Conservation (phyloP, 805 yeast species). For the Barnettozyma populi region DNA sequence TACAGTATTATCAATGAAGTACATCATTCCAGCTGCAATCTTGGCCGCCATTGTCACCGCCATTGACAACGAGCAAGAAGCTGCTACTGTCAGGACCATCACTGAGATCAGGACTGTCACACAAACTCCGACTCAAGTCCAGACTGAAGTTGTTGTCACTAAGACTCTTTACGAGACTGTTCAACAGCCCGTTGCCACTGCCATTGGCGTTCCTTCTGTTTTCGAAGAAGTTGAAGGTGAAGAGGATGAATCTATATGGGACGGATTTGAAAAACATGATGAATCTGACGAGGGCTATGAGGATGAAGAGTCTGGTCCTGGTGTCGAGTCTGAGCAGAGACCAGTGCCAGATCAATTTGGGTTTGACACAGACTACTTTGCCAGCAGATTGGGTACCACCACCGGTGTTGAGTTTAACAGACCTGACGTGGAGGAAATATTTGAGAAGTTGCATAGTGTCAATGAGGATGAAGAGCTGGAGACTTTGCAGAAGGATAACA, state of each 20-base stretch:
- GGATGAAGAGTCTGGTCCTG: background rate
- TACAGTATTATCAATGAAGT: background rate
- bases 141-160: conserved; percentile 1
- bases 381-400: background rate
- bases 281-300: background rate
- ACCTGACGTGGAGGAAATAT: conserved; percentile 3
- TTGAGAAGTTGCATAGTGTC: background rate
- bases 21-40: background rate
- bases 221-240: background rate
- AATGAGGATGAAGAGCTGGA: background rate
- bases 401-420: background rate
- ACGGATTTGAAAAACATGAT: background rate
- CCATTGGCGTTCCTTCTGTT: background rate
- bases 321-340: background rate
- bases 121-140: conserved; percentile 4
- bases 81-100: background rate
- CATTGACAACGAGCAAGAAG: background rate
- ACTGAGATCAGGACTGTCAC: conserved; percentile 9
- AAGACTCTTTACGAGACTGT: background rate
- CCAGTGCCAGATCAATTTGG: conserved; percentile 1
- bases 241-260: background rate
- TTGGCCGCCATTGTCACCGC: background rate
- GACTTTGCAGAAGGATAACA: background rate
- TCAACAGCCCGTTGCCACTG: background rate
- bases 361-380: conserved; percentile 10